Evolutionary conservation across 2,329 filamentous ascomycete species (phyloP), one percentile per base, ranked within the genome.

Genomic region (Colletotrichum sp.): DNA sequence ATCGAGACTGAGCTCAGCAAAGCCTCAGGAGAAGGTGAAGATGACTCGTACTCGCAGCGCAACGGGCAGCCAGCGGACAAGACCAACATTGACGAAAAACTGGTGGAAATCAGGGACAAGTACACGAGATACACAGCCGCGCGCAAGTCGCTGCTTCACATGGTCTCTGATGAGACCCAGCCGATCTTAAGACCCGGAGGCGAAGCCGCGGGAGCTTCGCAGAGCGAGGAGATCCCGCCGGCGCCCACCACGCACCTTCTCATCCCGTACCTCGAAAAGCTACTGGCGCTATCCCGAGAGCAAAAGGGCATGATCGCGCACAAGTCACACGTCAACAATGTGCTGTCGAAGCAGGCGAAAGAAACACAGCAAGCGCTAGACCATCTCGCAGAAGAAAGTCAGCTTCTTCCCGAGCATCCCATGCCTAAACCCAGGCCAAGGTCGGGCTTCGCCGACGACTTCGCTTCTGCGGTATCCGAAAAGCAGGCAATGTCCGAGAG

Each of bases 1-100:
- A 92, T 94, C 72, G 92, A 94, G 81, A 85, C 84, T 7, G 92
- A 93, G 80, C 83, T 94, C 26, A 84, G 87, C 67, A 90, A 89
- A 70, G 90, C 90, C 3, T 86, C 87, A 6, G 83, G 83, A 7
- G 79, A 80, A 1, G 63, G 59, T 12, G 76, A 79, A 6, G 80
- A 81, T 7, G 77, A 77, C 26, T 69, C 78, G 5, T 14, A 28
- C 18, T 36, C 67, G 9, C 59, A 71, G 80, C 80, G 14, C 76
- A 78, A 67, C 70, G n/a, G 75, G 59, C 71, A 77, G 14, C 58
- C 28, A 7, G 36, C 70, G 9, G 18, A 75, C 8, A 78, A 79
- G n/a, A 77, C 76, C 10, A 77, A 83, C 30, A 84, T 88, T 61
- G 83, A 85, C 9, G 80, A 81, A 18, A 83, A 86, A 64, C 81